Evolutionary conservation across 331 rosid genomes (phyloP), one percentile per base, ranked within the genome.

Genomic region (Malus hybrid): DNA sequence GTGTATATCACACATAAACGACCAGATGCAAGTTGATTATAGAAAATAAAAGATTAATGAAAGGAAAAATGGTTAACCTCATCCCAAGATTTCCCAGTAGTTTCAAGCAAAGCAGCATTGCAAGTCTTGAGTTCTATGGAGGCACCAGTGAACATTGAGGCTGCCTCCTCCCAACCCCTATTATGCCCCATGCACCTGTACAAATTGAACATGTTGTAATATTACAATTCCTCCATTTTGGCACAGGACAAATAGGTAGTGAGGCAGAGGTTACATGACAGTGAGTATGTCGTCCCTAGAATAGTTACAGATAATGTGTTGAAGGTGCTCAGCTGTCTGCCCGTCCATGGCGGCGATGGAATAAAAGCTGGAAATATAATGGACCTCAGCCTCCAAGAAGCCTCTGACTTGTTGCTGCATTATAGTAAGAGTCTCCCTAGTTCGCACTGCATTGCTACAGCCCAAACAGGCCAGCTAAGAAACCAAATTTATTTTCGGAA

Each of bases 141-240:
- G 78, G 92, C 88, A 52, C 99, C 97, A 28, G 90, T 81, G 75
- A 94, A 78, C 95, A 92, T 89, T 79, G 99, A 94, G 76, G 99
- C 97, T 10, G 99, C 99, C 85, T 94, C 97, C 78, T 94, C 99
- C 97, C 97, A 94, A 18, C 99, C 99, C 83, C 81, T 88, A 78
- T 94, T 94, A 83, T 94, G 99, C 79, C 99, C 99, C 97, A 94
- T 90, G 85, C 99, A 94, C 99, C 99, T 94, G 87, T 50, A 73
- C 48, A 75, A 71, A 67, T 73, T 65, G 78, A 73, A 63, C 80
- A 78, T 65, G 65, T 64, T 70, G 52, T 79, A 57, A 76, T n/a
- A 82, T 60, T 67, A 62, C 73, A 78, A n/a, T 74, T 34, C 18
- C 63, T 76, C 39, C 48, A 28, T 67, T 66, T 22, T 64, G 29